Conservation (phyloP, 768 basidiomycete species). For the Psilocybe tampanensis region DNA sequence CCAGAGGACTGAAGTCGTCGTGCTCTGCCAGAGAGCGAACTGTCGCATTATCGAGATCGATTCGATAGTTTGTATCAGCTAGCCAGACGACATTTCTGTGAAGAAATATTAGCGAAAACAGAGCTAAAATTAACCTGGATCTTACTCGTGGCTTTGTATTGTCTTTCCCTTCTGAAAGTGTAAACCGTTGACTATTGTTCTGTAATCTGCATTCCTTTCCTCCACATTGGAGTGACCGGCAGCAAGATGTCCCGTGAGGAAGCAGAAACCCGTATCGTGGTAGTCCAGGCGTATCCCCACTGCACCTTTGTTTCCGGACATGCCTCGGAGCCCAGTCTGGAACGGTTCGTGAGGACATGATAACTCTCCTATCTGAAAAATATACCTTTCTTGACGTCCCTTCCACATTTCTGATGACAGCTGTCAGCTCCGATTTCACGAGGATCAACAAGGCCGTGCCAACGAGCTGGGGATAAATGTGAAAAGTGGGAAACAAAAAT, state of each 20-base stretch:
- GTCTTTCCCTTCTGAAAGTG: conserved; percentile 90
- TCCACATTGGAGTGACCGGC: conserved; percentile 92
- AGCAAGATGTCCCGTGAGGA: conserved; percentile 93
- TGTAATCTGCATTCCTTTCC: conserved; percentile 91
- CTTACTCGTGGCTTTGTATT: conserved; percentile 89
- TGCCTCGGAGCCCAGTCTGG: conserved; percentile 86
- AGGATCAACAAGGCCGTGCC: conserved; percentile 91
- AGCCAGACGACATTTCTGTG: conserved; percentile 89
- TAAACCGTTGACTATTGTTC: conserved; percentile 80
- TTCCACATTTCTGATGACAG: conserved; percentile 90
- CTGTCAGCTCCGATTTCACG: conserved; percentile 75
- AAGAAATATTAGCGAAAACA: conserved; percentile 1
- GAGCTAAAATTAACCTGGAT: conserved; percentile 6
- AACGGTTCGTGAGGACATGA: conserved; percentile 4
- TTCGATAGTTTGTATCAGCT: conserved; percentile 95
- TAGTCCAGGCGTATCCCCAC: conserved; percentile 93
- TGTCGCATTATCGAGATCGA: conserved; percentile 81
- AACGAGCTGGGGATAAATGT: conserved; percentile 65
- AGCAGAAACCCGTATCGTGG: conserved; percentile 90
- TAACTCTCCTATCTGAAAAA: background rate
- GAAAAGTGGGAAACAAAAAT: conserved; percentile 13
- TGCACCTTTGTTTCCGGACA: conserved; percentile 98
- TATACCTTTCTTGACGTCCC: conserved; percentile 85
- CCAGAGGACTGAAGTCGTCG: conserved; percentile 71
- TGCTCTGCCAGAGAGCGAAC: conserved; percentile 68